Conservation (phyloP, 2,329 filamentous ascomycete genomes). For the Pseudopyricularia javanii region DNA sequence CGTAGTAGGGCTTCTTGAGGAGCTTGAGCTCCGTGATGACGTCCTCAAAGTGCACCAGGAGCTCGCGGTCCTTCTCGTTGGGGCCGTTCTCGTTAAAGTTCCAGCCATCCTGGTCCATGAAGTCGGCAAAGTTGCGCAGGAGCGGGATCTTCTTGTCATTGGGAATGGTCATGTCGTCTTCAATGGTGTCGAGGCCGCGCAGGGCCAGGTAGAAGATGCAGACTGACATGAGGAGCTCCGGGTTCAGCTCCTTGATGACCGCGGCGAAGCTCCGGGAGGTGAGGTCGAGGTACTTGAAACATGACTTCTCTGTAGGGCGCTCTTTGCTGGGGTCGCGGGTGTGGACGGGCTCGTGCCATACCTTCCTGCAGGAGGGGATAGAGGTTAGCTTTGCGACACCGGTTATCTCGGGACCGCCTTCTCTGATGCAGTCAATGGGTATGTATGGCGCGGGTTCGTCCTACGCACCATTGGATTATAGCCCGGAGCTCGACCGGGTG, state of each 20-base stretch:
- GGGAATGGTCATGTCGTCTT: constrained; percentile 93
- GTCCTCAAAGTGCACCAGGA: constrained; percentile 84
- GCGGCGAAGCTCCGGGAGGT: constrained; percentile 89
- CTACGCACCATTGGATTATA: constrained; percentile 73
- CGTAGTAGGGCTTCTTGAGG: constrained; percentile 72
- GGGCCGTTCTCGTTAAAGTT: constrained; percentile 75
- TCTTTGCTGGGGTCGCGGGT: constrained; percentile 68
- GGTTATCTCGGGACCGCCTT: no score
- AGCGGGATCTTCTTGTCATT: constrained; percentile 74
- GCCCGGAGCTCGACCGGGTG: constrained; percentile 70
- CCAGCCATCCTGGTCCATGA: constrained; percentile 79
- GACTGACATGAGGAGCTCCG: constrained; percentile 81
- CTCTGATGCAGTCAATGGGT: neutral
- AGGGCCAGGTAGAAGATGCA: constrained; percentile 85
- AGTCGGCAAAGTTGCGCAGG: constrained; percentile 67
- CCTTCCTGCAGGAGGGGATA: constrained; percentile 50
- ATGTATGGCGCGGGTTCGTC: neutral
- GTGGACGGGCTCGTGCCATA: constrained; percentile 94
- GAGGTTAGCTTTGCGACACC: constrained; percentile 10
- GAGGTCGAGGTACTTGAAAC: constrained; percentile 74
- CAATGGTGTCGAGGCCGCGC: constrained; percentile 91
- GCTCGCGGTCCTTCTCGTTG: constrained; percentile 85
- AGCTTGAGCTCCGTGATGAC: constrained; percentile 80
- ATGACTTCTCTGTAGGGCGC: constrained; percentile 59
- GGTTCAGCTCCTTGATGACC: constrained; percentile 92